These are phyloP conservation scores for Wickerhamiella australiensis DNA, from an alignment of 805 yeast genomes.

Conservation along the genomic window DNA sequence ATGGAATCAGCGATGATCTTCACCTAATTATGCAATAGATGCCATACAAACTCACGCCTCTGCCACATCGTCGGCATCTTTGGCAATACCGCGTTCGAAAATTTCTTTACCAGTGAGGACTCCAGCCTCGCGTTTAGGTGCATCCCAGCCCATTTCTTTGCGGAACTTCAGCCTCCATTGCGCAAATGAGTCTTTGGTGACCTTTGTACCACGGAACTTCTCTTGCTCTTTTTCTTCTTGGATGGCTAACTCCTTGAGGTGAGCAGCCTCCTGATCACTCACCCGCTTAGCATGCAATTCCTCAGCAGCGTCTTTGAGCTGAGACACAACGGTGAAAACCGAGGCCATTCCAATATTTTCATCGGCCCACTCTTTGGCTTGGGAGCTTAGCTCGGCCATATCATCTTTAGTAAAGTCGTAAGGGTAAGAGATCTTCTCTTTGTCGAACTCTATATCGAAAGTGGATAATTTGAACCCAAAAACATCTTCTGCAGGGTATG, in stretches of 20 bases:
- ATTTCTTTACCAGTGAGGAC: conserved; percentile 79
- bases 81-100: conserved; percentile 80
- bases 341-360: conserved; percentile 86
- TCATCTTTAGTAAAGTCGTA: conserved; percentile 38
- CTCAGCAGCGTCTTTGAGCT: conserved; percentile 75
- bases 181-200: conserved; percentile 60
- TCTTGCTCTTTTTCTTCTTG: conserved; percentile 76
- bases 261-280: conserved; percentile 39
- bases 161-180: conserved; percentile 64
- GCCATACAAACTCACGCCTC: conserved; percentile 20
- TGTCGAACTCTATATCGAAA: conserved; percentile 34
- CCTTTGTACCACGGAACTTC: conserved; percentile 84
- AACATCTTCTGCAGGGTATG: conserved; percentile 68
- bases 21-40: no score
- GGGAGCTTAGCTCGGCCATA: conserved; percentile 18
- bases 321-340: conserved; percentile 64
- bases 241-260: conserved; percentile 46
- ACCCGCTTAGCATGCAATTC: conserved; percentile 48
- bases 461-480: conserved; percentile 28
- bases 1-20: no score
- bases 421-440: conserved; percentile 29
- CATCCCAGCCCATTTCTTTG: conserved; percentile 43
- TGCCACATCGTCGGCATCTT: conserved; percentile 47
- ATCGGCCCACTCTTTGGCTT: conserved; percentile 38
- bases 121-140: conserved; percentile 46